phyloP scores from a whole-genome alignment of 2,329 filamentous ascomycete species.

The Lachnellula willkommii region DNA sequence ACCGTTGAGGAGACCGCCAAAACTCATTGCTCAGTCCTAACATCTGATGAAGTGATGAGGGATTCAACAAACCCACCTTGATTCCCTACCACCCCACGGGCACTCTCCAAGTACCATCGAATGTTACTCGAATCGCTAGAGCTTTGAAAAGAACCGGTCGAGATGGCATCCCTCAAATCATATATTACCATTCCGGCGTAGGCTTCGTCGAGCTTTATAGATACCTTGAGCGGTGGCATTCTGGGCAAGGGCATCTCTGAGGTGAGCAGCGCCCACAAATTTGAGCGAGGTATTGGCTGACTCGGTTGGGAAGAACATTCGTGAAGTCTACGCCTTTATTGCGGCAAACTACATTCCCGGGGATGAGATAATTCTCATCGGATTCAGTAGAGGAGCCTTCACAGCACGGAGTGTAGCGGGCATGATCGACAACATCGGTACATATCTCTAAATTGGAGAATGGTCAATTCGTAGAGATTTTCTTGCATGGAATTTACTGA shows the following conservation, averaged over 20 bases:
- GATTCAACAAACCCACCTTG: conserved; percentile 26
- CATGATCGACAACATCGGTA: conserved; percentile 27
- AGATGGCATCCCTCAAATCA: conserved; percentile 50
- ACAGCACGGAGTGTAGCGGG: conserved; percentile 36
- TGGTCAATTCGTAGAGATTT: background rate
- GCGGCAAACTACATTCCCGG: conserved; percentile 36
- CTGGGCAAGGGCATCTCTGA: conserved; percentile 47
- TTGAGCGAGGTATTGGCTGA: background rate
- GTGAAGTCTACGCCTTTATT: conserved; percentile 45
- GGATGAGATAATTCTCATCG: conserved; percentile 37
- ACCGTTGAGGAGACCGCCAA: background rate
- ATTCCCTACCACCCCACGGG: conserved; percentile 55
- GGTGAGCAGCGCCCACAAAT: conserved; percentile 7
- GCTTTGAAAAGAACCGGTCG: conserved; percentile 47
- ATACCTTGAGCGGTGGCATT: conserved; percentile 48
- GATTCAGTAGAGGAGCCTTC: conserved; percentile 40
- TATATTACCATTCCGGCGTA: conserved; percentile 57
- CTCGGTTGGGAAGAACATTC: conserved; percentile 34
- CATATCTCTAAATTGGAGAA: background rate
- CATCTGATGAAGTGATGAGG: conserved; percentile 22
- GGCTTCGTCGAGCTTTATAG: conserved; percentile 47
- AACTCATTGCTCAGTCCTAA: conserved; percentile 1
- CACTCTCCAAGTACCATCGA: conserved; percentile 52
- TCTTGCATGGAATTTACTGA: background rate
- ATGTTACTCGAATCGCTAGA: conserved; percentile 55